Evolutionary conservation across 805 yeast species (phyloP).

Genomic region (Grigorovia transvaalensis): DNA sequence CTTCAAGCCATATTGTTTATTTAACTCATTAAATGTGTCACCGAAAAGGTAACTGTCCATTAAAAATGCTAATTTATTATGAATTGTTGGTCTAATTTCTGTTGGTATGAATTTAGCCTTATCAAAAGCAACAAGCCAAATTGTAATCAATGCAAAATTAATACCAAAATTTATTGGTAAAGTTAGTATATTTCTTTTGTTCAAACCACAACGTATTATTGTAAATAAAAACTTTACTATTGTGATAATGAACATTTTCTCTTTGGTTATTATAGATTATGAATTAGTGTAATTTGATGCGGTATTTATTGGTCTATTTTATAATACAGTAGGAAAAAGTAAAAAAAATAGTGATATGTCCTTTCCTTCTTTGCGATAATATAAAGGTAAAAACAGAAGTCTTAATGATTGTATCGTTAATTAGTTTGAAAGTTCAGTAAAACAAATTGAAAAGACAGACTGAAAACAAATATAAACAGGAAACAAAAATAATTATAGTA

Average conservation of each 20-base stretch:
- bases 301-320: neutral
- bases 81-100: slow-evolving; percentile 42
- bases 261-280: no score
- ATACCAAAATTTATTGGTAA: slow-evolving; percentile 36
- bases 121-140: slow-evolving; percentile 49
- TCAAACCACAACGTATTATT: slow-evolving; percentile 16
- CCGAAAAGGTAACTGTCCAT: slow-evolving; percentile 23
- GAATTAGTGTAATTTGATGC: neutral
- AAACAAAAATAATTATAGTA: no score
- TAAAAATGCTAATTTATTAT: slow-evolving; percentile 37
- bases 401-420: no score
- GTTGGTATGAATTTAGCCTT: slow-evolving; percentile 50
- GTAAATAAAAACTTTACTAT: neutral
- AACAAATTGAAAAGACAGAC: no score
- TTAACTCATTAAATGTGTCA: slow-evolving; percentile 24
- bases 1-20: slow-evolving; percentile 10
- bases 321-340: neutral
- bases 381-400: no score
- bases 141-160: slow-evolving; percentile 43
- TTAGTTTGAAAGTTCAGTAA: no score
- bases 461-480: no score
- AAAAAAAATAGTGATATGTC: no score
- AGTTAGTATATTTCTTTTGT: slow-evolving; percentile 31
- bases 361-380: no score
- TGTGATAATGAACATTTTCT: neutral